phyloP scores from a whole-genome alignment of 768 basidiomycete species.

The Kwoniella pini region DNA sequence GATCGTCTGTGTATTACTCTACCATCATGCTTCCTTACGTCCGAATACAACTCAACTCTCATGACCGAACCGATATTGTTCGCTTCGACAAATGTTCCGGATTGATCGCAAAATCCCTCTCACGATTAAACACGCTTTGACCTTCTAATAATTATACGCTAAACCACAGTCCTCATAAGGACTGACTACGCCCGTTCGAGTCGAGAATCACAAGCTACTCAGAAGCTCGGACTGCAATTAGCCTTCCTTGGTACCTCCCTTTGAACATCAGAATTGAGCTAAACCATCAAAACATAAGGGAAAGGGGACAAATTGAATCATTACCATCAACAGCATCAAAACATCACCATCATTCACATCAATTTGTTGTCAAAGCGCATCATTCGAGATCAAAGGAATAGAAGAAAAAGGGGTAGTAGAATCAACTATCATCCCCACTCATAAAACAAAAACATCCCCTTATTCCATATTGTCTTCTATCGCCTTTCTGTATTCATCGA shows the following conservation, averaged over 20 bases:
- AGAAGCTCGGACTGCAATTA: background rate
- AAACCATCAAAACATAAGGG: background rate
- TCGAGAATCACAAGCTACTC: background rate
- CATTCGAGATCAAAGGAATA: background rate
- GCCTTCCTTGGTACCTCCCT: constrained; percentile 8
- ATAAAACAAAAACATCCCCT: no score
- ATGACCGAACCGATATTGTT: background rate
- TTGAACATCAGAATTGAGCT: background rate
- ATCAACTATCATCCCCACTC: background rate
- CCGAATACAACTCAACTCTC: background rate
- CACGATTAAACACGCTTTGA: background rate
- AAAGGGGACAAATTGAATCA: background rate
- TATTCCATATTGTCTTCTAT: no score
- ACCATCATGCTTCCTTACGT: no score
- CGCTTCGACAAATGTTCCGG: background rate
- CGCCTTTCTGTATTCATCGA: background rate
- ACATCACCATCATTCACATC: no score
- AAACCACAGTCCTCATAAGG: background rate
- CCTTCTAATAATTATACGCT: background rate
- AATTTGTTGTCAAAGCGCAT: no score
- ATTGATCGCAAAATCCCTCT: no score
- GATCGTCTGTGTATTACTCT: no score
- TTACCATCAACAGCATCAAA: background rate
- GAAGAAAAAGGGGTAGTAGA: background rate
- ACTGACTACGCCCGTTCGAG: background rate